Conservation (phyloP, 2,329 filamentous ascomycete genomes). For the Ophiocordyceps camponoti-rufipedis region DNA sequence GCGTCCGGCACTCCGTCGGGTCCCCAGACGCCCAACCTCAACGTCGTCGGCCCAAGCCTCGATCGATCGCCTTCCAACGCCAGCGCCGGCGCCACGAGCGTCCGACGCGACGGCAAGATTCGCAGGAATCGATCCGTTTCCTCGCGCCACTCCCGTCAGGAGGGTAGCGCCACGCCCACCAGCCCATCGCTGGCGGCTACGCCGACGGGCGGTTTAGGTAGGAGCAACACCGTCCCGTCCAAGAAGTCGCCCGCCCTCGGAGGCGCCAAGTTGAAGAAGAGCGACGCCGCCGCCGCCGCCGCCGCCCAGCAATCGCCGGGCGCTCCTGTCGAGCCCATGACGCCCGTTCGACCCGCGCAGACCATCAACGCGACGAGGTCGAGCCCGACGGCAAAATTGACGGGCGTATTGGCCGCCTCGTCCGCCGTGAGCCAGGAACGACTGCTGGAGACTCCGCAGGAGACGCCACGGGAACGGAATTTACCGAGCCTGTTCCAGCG, state of each 20-base stretch:
- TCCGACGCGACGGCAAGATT: conserved; percentile 61
- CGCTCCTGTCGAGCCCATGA: conserved; percentile 19
- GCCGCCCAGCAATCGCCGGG: conserved; percentile 11
- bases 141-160: conserved; percentile 67
- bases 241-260: conserved; percentile 64
- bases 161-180: conserved; percentile 51
- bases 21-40: conserved; percentile 26
- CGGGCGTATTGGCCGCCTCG: conserved; percentile 11
- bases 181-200: conserved; percentile 37
- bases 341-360: conserved; percentile 12
- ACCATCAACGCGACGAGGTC: conserved; percentile 4
- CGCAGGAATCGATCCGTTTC: conserved; percentile 84
- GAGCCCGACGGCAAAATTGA: conserved; percentile 11
- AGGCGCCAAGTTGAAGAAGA: conserved; percentile 43
- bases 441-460: conserved; percentile 22
- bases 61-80: conserved; percentile 63
- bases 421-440: conserved; percentile 30
- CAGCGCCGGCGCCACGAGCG: conserved; percentile 74
- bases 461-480: conserved; percentile 40
- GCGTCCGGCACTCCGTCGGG: conserved; percentile 46
- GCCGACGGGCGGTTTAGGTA: conserved; percentile 35
- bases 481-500: conserved; percentile 54
- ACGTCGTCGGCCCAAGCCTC: conserved; percentile 23
- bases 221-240: conserved; percentile 85
- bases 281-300: conserved; percentile 12